Evolutionary conservation across 2,329 filamentous ascomycete genomes (phyloP), one percentile per base, ranked within the genome.

Genomic region (Fusarium scirpi): DNA sequence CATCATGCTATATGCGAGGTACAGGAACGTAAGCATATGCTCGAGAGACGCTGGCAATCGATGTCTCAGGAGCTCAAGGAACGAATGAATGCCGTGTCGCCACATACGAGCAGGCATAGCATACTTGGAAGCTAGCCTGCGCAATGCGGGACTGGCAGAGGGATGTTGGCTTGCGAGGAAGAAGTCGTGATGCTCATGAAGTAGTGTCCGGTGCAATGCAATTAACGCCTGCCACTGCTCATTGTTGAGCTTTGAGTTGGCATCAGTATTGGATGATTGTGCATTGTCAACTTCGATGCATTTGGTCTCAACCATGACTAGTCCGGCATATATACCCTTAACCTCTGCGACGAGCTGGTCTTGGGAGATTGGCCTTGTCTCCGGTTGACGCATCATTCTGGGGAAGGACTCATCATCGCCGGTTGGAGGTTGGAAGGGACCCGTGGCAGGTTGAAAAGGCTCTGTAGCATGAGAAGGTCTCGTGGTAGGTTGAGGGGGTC

Each of bases 81-180:
- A 96, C 0, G 89, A 90, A 76, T 97, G 94, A 6, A 98, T 98
- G 0, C 93, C 95, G 73, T 97, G 93, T 0, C 93, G 86, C 96
- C 96, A 98, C 92, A 98, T 96, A 0, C 95, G 85, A 0, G 93
- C 94, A 0, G 95, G 94, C 93, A 98, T 98, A 0, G 90, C 90
- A 72, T 97, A 97, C 66, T 96, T 96, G 0, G 87, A 86, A 0
- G 94, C 91, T 0, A 98, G 79, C 0, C 88, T 83, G 5, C 87
- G 85, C 1, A 98, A 78, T 0, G 90, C 88, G 0, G 85, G 85
- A 25, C 86, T 92, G 0, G 94, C 93, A 0, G 90, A 91, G 0
- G 94, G 94, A 75, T 98, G 94, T 71, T 98, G 94, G 0, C 89
- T 92, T 0, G 94, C 94, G 2, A 97, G 82, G 62, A 98, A 94